Evolutionary conservation across 202 grass and related monocot species (phyloP).

Genomic region (Dendrocalamus latiflorus): DNA sequence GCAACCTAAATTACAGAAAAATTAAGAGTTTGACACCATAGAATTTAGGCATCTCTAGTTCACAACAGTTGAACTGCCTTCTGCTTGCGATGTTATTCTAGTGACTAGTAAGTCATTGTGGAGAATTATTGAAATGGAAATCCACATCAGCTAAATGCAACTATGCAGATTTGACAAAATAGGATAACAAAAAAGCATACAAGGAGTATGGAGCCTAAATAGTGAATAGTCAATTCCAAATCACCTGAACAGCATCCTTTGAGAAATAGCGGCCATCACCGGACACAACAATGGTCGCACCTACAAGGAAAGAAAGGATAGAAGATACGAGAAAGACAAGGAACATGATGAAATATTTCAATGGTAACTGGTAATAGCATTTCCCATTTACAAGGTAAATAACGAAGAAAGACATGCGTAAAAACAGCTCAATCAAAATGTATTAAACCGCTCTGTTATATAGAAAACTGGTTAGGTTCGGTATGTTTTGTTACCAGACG

Average conservation of each 20-base stretch:
- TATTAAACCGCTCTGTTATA: not conserved
- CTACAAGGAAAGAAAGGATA: constrained; percentile 35
- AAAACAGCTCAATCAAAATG: not conserved
- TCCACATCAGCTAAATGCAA: not conserved
- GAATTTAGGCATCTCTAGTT: not conserved
- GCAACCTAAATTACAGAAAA: not conserved
- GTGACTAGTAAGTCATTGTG: not conserved
- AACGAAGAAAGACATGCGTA: not conserved
- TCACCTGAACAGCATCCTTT: constrained; percentile 93
- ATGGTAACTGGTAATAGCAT: not conserved
- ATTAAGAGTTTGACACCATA: not conserved
- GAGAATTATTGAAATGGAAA: not conserved
- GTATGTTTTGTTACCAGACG: not conserved
- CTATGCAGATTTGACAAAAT: not conserved
- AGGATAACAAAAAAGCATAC: not conserved
- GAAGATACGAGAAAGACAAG: not conserved
- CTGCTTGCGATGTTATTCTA: not conserved
- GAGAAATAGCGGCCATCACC: constrained; percentile 99
- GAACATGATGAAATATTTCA: not conserved
- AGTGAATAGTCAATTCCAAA: constrained; percentile 3
- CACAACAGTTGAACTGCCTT: not conserved
- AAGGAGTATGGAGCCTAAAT: not conserved
- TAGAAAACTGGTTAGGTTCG: not conserved
- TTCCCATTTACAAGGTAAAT: constrained; percentile 4
- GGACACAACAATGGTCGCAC: constrained; percentile 94